These are phyloP conservation scores for Aspergillus hancockii DNA, from an alignment of 495 filamentous ascomycete genomes.

Conservation along the genomic window DNA sequence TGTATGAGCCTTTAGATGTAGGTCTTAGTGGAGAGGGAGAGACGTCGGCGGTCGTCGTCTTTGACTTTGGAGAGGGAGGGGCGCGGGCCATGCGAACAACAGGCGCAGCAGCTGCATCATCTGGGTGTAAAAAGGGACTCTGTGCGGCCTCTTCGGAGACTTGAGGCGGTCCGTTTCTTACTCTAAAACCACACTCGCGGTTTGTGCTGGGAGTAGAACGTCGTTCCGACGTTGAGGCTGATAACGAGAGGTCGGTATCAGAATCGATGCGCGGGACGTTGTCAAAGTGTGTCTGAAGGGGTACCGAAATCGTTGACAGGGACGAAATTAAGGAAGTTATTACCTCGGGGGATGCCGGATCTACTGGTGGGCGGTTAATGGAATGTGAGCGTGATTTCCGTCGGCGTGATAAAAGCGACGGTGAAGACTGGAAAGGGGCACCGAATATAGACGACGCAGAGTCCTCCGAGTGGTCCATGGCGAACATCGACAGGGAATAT, in stretches of 20 bases:
- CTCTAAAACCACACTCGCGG: conserved; percentile 59
- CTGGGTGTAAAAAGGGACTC: conserved; percentile 56
- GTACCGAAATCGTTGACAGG: conserved; percentile 79
- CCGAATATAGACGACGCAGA: conserved; percentile 25
- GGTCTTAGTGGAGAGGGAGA: conserved; percentile 30
- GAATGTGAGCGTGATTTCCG: conserved; percentile 41
- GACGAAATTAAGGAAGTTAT: conserved; percentile 94
- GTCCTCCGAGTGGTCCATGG: conserved; percentile 39
- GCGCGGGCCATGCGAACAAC: conserved; percentile 85
- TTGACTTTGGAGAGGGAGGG: conserved; percentile 65
- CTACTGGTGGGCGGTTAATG: conserved; percentile 26
- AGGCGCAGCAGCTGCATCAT: conserved; percentile 78
- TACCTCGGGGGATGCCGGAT: conserved; percentile 83
- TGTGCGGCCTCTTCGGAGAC: conserved; percentile 34
- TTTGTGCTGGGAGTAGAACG: conserved; percentile 29
- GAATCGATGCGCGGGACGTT: conserved; percentile 52
- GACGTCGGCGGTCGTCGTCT: conserved; percentile 17
- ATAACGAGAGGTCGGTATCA: conserved; percentile 49
- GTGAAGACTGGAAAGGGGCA: conserved; percentile 36
- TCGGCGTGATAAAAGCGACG: conserved; percentile 31
- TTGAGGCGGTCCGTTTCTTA: conserved; percentile 67
- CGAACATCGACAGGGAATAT: conserved; percentile 27
- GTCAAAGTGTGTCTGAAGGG: conserved; percentile 74
- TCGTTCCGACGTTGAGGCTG: conserved; percentile 37
- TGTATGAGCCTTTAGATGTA: conserved; percentile 41